Base-by-base conservation (phyloP, 1,284 basidiomycete genomes). In the Golubevia pallescens region DNA sequence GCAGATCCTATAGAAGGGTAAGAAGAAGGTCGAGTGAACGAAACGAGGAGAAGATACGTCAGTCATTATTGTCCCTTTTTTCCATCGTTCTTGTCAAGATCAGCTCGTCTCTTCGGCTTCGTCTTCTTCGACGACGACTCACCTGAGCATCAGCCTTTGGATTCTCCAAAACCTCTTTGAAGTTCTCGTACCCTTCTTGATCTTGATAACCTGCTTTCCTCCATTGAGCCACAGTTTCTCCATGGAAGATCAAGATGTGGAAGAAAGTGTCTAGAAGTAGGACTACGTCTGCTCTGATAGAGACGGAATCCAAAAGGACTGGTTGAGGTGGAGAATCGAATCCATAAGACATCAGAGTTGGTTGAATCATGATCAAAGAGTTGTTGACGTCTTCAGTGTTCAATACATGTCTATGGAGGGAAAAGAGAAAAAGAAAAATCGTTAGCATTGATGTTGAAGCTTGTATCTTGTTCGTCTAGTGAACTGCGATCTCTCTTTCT, bases 211-310 rank as follows among this genome's bases (percentile, higher is more conserved):
- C 81, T 13, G 83, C 83, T 63, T 85, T 84, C 54, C 83, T 68
- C 83, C 83, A 85, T 62, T 82, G 74, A 28, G 82, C 81, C 51
- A 85, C 73, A 55, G 83, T 85, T 70, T 78, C 75, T 20, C 83
- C 83, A 65, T 84, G 80, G 78, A 84, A 85, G 73, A 85, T 85
- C 62, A 85, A 76, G 54, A 85, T 78, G 73, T 85, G 83, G 83
- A 85, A 85, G 68, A 84, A 85, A 48, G 83, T 85, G 69, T 85
- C 83, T 65, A 85, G 74, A 63, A 85, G 68, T 61, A 85, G 58
- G n/a, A 84, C 75, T 23, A 82, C 81, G 59, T 85, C 83, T 21
- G 81, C 78, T 61, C 79, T 70, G 62, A 85, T 85, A 55, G 81
- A 84, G 28, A 85, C 82, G 61, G 81, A 84, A 65, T 85, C 83